Base-by-base conservation (phyloP, 2,329 filamentous ascomycete genomes). In the Bipolaris bicolor region DNA sequence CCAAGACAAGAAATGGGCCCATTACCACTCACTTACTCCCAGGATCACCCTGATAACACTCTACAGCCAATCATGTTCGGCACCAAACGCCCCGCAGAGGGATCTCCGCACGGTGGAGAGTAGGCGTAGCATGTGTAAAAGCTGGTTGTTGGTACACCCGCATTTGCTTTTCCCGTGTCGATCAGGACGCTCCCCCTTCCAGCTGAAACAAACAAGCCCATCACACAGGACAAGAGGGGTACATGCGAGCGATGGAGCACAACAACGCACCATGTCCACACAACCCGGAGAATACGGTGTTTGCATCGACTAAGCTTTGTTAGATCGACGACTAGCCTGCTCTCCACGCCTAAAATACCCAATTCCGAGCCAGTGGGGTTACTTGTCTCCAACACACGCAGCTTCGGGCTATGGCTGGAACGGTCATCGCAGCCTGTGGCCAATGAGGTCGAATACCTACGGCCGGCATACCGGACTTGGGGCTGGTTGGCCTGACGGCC, bases 391-490 rank as follows among this genome's bases (percentile, higher is more conserved):
- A 40, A 56, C 49, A 56, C 54, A 51, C 49, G 45, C 60, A 65
- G 67, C 66, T 68, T 68, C 64, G 67, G 67, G 60, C 50, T 53
- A 46, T 47, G 45, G 45, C 55, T 57, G 44, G 53, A 44, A 55
- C 53, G 43, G 43, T 45, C 56, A 61, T 41, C 50, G 55, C 59
- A 61, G 52, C 41, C 50, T 46, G 49, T 54, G 63, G 56, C 68
- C 62, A 69, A 69, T 67, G 58, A 62, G 34, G 34, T 43, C 55
- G 26, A 52, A 31, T 36, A 50, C 44, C 36, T 15, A 36, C 56
- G 65, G 64, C 64, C 62, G 61, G 50, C 57, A 53, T 51, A 47
- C 59, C 64, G 63, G 66, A 63, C 53, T 58, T 64, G 48, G 62
- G 47, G 45, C 57, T 55, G 55, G 60, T 64, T 63, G 60, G 52